phyloP scores from a whole-genome alignment of 148 eudicot species.

The Tetragonia tetragonoides region DNA sequence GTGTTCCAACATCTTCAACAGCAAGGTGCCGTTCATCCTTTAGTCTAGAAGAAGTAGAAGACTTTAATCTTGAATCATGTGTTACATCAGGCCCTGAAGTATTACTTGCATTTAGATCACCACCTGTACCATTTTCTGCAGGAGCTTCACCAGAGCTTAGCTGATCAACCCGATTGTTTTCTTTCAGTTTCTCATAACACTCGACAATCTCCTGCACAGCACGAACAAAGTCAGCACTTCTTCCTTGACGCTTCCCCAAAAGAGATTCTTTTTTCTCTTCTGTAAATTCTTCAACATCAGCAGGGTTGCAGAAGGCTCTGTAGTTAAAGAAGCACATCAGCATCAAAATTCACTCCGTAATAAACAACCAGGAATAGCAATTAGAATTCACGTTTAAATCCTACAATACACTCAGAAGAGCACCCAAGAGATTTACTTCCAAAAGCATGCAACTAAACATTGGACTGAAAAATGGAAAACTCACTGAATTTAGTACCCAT shows the following conservation, averaged over 20 bases:
- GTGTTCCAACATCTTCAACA: slow-evolving; percentile 41
- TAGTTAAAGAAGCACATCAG: slow-evolving; percentile 28
- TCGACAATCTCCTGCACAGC: slow-evolving; percentile 87
- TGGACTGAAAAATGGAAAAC: neutral
- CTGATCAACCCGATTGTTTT: slow-evolving; percentile 38
- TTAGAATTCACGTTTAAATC: neutral
- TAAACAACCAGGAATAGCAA: slow-evolving; percentile 1
- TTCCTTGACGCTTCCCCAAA: slow-evolving; percentile 74
- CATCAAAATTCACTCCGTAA: slow-evolving; percentile 6
- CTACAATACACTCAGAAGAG: neutral
- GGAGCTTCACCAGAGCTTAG: slow-evolving; percentile 34
- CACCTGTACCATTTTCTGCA: slow-evolving; percentile 33
- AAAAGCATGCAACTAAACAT: neutral
- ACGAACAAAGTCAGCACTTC: slow-evolving; percentile 90
- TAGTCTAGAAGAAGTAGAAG: slow-evolving; percentile 32
- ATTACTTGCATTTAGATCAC: slow-evolving; percentile 29
- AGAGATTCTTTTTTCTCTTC: slow-evolving; percentile 78
- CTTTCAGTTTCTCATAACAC: slow-evolving; percentile 62
- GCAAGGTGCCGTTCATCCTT: slow-evolving; percentile 41
- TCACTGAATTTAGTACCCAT: neutral
- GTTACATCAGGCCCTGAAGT: slow-evolving; percentile 30
- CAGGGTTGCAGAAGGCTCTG: slow-evolving; percentile 97
- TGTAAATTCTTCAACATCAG: slow-evolving; percentile 91
- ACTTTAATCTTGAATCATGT: slow-evolving; percentile 27
- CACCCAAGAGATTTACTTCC: neutral